Conservation (phyloP, 2,329 filamentous ascomycete species). For the Fusarium torulosum region DNA sequence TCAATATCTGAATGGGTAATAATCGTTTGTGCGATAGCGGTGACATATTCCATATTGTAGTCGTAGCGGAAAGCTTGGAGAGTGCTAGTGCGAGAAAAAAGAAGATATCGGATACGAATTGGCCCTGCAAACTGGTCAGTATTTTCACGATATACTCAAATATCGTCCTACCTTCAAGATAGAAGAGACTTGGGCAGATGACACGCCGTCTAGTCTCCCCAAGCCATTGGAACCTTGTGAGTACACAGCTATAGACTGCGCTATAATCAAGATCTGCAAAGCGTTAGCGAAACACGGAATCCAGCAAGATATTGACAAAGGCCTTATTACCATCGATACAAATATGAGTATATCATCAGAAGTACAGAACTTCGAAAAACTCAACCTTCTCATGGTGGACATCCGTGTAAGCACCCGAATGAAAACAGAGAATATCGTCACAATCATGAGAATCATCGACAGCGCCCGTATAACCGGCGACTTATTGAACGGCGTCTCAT, state of each 20-base stretch:
- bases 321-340: conserved; percentile 2
- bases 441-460: conserved; percentile 23
- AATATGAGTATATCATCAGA: conserved; percentile 15
- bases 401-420: conserved; percentile 16
- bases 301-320: background rate
- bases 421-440: conserved; percentile 1
- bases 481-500: conserved; percentile 27
- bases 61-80: conserved; percentile 16
- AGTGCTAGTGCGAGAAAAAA: background rate
- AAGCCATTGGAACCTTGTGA: conserved; percentile 2
- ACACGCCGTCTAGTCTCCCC: conserved; percentile 4
- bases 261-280: conserved; percentile 1
- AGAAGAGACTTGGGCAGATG: background rate
- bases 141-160: rapidly evolving
- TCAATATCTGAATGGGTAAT: conserved; percentile 1
- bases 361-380: conserved; percentile 1
- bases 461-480: conserved; percentile 18
- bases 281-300: background rate
- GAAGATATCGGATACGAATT: conserved; percentile 7
- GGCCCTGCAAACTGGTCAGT: background rate
- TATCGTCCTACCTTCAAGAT: background rate
- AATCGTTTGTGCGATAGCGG: conserved; percentile 3
- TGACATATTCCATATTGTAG: conserved; percentile 17
- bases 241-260: conserved; percentile 6
- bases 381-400: background rate